Percentiles rank a stretch among this genome's conserved stretches.
These are phyloP conservation scores for Cylindrotheca closterium DNA, from an alignment of 108 stramenopile species.

Conservation along the genomic window DNA sequence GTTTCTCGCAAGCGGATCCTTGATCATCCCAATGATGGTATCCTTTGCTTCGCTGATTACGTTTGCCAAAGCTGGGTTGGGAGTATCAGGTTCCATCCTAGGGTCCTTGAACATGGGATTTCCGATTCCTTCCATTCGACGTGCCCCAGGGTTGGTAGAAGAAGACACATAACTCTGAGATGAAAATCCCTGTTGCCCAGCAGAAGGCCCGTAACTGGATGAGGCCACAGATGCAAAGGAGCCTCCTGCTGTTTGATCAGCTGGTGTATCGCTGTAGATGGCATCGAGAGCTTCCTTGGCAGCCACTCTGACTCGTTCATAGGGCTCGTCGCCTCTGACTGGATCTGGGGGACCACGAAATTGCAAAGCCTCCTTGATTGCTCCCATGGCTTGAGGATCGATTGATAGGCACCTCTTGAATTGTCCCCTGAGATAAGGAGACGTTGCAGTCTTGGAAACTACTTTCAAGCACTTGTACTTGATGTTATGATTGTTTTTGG, in stretches of 20 bases:
- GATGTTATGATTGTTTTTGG: slow-evolving; percentile 86
- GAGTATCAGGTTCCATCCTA: slow-evolving; percentile 43
- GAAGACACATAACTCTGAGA: slow-evolving; percentile 10
- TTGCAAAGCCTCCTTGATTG: slow-evolving; percentile 87
- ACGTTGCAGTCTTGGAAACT: slow-evolving; percentile 59
- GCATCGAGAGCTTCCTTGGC: slow-evolving; percentile 96
- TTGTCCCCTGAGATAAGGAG: slow-evolving; percentile 58
- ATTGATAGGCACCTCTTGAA: slow-evolving; percentile 90
- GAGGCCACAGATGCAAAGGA: slow-evolving; percentile 32
- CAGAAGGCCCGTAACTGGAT: slow-evolving; percentile 27
- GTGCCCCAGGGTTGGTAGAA: slow-evolving; percentile 14
- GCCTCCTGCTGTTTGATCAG: slow-evolving; percentile 1
- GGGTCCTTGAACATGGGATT: slow-evolving; percentile 89
- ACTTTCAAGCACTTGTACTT: slow-evolving; percentile 91
- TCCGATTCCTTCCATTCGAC: slow-evolving; percentile 88
- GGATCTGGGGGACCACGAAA: slow-evolving; percentile 93
- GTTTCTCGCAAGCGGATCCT: slow-evolving; percentile 84
- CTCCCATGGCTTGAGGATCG: slow-evolving; percentile 61
- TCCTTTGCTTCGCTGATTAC: slow-evolving; percentile 61
- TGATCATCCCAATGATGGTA: slow-evolving; percentile 79
- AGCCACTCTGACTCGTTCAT: slow-evolving; percentile 84
- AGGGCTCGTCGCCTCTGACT: slow-evolving; percentile 91
- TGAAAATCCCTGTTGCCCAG: slow-evolving; percentile 3
- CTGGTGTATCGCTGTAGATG: slow-evolving; percentile 77
- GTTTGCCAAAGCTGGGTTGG: slow-evolving; percentile 33